These are phyloP conservation scores for Trichoderma sp. DNA, from an alignment of 2,329 filamentous ascomycete species.

Conservation along the genomic window DNA sequence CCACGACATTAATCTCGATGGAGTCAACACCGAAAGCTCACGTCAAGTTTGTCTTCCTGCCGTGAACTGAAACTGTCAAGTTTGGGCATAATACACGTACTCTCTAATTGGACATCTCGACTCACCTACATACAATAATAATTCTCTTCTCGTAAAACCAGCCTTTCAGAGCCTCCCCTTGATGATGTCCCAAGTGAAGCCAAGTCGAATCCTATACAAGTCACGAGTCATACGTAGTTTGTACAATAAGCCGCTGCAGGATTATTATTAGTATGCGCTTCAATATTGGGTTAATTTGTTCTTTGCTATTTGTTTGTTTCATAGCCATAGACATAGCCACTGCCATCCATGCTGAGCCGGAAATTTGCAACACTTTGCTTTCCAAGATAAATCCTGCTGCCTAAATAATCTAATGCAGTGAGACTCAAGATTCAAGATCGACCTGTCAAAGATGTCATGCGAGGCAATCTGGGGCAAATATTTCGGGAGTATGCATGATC, in stretches of 20 bases:
- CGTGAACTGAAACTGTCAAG: neutral
- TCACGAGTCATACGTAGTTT: neutral
- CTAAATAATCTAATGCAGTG: neutral
- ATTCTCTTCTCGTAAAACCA: neutral
- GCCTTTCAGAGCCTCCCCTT: neutral
- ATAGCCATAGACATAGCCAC: neutral
- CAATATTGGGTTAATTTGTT: neutral
- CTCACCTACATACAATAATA: neutral
- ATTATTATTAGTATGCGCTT: neutral
- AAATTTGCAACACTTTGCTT: neutral
- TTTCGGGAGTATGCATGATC: neutral
- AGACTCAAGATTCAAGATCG: neutral
- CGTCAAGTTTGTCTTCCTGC: neutral
- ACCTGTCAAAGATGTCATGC: constrained; percentile 8
- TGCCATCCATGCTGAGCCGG: neutral
- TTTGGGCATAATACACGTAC: neutral
- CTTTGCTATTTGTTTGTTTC: neutral
- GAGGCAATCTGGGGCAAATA: neutral
- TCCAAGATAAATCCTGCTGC: neutral
- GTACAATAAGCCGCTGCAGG: neutral
- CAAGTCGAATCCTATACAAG: too few relatives aligned
- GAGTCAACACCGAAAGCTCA: neutral
- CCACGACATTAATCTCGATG: neutral
- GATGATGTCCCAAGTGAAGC: neutral
- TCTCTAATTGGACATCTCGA: neutral